phyloP scores from a whole-genome alignment of 495 filamentous ascomycete species.

The Tuber microsphaerosporum region DNA sequence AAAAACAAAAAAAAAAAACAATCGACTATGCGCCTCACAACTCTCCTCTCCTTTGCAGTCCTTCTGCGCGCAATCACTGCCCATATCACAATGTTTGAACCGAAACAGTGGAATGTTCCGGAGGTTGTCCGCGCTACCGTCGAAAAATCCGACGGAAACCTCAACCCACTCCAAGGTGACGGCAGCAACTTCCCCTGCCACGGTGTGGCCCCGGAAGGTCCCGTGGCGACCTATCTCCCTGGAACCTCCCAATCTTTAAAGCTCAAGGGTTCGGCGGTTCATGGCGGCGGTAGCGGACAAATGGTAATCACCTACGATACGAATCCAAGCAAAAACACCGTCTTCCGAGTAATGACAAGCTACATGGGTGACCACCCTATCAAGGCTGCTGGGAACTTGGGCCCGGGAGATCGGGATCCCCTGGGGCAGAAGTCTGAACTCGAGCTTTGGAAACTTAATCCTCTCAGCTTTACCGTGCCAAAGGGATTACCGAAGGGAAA shows the following conservation, averaged over 20 bases:
- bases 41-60: slow-evolving; percentile 49
- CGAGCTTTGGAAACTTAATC: slow-evolving; percentile 29
- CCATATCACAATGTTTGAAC: slow-evolving; percentile 66
- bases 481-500: slow-evolving; percentile 52
- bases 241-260: slow-evolving; percentile 50
- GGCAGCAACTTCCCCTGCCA: slow-evolving; percentile 80
- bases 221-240: slow-evolving; percentile 43
- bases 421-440: slow-evolving; percentile 21
- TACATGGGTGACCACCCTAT: slow-evolving; percentile 80
- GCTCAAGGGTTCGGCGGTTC: slow-evolving; percentile 58
- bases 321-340: slow-evolving; percentile 50
- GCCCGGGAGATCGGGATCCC: slow-evolving; percentile 47
- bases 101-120: slow-evolving; percentile 54
- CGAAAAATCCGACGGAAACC: slow-evolving; percentile 29
- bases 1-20: not conserved
- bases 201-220: slow-evolving; percentile 17
- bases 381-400: slow-evolving; percentile 37
- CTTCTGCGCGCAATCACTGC: slow-evolving; percentile 45
- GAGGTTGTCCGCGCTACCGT: slow-evolving; percentile 32
- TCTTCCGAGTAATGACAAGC: slow-evolving; percentile 30
- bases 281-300: slow-evolving; percentile 80
- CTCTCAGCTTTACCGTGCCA: slow-evolving; percentile 52
- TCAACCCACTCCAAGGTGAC: slow-evolving; percentile 53
- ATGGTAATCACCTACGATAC: slow-evolving; percentile 68
- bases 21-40: slow-evolving; percentile 22